Evolutionary conservation across 2,329 filamentous ascomycete species (phyloP), one percentile per base, ranked within the genome.

Genomic region (Dactylonectria macrodidyma): DNA sequence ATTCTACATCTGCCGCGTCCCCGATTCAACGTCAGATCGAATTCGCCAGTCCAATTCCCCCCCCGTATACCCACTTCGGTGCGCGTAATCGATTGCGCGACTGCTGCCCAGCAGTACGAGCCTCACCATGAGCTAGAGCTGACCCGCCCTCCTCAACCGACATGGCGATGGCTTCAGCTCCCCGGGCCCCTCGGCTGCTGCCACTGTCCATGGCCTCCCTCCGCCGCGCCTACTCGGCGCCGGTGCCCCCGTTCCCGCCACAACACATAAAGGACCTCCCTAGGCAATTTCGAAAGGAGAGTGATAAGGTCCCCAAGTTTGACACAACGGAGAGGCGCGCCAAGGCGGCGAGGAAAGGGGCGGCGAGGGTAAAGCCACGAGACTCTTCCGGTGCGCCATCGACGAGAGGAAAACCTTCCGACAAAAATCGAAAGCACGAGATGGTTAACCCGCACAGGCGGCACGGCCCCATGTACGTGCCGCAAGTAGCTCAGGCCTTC

Each of bases 91-190:
- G 6, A 24, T 12, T 16, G 5, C 24, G 19, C n/a, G 41, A 5
- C 48, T n/a, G 19, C 22, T n/a, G 24, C 3, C 41, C 14, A 14
- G 11, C 48, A 51, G 16, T 30, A 30, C 26, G 26, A 30, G 26
- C 26, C 26, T 50, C 44, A 72, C 71, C 47, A 78, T 73, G 71
- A 66, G 50, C 34, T 47, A 55, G 47, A 58, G 54, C 44, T 30
- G 38, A 47, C 16, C 65, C 44, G n/a, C 36, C 26, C 30, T 24
- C 22, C 46, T 30, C 26, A 24, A 66, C 57, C 70, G 62, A 68
- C 64, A 80, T 79, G 78, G 59, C 67, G 41, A 68, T 74, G 75
- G 64, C 67, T 67, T 71, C 58, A 69, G 66, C 70, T 61, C 59
- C 65, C 59, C 59, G 69, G 46, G 52, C 63, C 47, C 50, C 56